A percentile compares a stretch with the other conserved stretches of the same genome.
Conservation (phyloP, 805 yeast species). For the Candida arabinofermentans region DNA sequence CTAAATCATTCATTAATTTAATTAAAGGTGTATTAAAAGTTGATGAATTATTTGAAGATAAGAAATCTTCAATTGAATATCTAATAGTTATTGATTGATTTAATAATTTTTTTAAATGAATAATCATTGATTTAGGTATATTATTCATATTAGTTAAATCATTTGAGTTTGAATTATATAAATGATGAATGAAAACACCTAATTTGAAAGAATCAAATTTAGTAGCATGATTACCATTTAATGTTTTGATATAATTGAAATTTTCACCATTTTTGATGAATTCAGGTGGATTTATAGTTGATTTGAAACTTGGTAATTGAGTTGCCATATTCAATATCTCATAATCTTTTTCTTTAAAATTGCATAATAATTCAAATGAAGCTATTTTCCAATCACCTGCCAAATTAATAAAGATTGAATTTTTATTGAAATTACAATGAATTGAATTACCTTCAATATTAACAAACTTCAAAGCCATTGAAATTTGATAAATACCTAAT, state of each 20-base stretch:
- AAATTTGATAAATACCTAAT: slow-evolving; percentile 54
- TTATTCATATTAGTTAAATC: slow-evolving; percentile 9
- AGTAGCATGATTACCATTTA: slow-evolving; percentile 28
- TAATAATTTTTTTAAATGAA: slow-evolving; percentile 38
- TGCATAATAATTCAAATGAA: slow-evolving; percentile 70
- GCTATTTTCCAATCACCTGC: slow-evolving; percentile 81
- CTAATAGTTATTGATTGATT: slow-evolving; percentile 36
- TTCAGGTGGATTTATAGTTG: slow-evolving; percentile 46
- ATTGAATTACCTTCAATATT: slow-evolving; percentile 55
- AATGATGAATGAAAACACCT: slow-evolving; percentile 49
- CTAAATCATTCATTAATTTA: slow-evolving; percentile 46
- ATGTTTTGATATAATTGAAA: slow-evolving; percentile 26
- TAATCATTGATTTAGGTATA: slow-evolving; percentile 34
- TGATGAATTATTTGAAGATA: slow-evolving; percentile 27
- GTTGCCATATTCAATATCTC: slow-evolving; percentile 19
- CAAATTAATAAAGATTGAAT: slow-evolving; percentile 60
- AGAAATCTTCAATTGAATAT: slow-evolving; percentile 35
- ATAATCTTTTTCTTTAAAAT: slow-evolving; percentile 42
- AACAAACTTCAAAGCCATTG: slow-evolving; percentile 52
- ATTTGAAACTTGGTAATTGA: slow-evolving; percentile 23
- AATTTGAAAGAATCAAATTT: slow-evolving; percentile 63
- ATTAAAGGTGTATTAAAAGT: slow-evolving; percentile 47
- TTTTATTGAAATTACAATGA: slow-evolving; percentile 57
- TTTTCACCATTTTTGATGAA: slow-evolving; percentile 42
- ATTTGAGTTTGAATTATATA: slow-evolving; percentile 31